Percentiles rank a stretch among this genome's conserved stretches.
phyloP scores from a whole-genome alignment of 495 filamentous ascomycete species.

The Annulohypoxylon moriforme region DNA sequence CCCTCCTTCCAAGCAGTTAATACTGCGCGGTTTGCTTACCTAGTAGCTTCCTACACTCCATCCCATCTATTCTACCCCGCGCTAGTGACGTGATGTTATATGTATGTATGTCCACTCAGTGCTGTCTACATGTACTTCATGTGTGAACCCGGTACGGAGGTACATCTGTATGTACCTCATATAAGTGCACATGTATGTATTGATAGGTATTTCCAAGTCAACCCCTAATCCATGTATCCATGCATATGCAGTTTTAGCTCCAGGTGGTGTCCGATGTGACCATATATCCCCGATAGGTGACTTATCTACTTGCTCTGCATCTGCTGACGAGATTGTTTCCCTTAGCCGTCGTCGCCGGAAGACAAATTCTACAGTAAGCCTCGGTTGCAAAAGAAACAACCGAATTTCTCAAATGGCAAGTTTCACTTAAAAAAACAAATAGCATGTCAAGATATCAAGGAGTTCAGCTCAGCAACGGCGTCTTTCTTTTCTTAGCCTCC shows the following conservation, averaged over 20 bases:
- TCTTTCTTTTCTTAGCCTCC: slow-evolving; percentile 30
- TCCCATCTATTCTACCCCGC: slow-evolving; percentile 30
- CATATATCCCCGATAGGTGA: slow-evolving; percentile 8
- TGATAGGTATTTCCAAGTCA: not conserved
- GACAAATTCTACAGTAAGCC: slow-evolving; percentile 23
- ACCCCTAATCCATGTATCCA: slow-evolving; percentile 5
- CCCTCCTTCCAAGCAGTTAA: slow-evolving; percentile 3
- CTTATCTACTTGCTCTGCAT: not conserved
- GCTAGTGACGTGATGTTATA: slow-evolving; percentile 47
- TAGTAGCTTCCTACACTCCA: slow-evolving; percentile 9
- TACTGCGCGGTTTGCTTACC: not conserved
- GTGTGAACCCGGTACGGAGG: not conserved
- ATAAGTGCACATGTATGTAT: not conserved
- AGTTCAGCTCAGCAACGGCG: slow-evolving; percentile 7
- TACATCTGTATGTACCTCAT: not conserved
- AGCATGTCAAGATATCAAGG: not conserved
- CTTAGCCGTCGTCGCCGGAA: not conserved
- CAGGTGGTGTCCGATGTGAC: slow-evolving; percentile 17
- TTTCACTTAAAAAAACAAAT: not conserved
- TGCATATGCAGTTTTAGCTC: slow-evolving; percentile 7
- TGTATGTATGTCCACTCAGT: not conserved
- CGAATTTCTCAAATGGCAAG: not conserved
- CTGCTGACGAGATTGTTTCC: not conserved
- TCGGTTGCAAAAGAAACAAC: slow-evolving; percentile 18
- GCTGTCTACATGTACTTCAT: not conserved